Evolutionary conservation across 2,329 filamentous ascomycete species (phyloP).

Genomic region (Xylariaceae sp.): DNA sequence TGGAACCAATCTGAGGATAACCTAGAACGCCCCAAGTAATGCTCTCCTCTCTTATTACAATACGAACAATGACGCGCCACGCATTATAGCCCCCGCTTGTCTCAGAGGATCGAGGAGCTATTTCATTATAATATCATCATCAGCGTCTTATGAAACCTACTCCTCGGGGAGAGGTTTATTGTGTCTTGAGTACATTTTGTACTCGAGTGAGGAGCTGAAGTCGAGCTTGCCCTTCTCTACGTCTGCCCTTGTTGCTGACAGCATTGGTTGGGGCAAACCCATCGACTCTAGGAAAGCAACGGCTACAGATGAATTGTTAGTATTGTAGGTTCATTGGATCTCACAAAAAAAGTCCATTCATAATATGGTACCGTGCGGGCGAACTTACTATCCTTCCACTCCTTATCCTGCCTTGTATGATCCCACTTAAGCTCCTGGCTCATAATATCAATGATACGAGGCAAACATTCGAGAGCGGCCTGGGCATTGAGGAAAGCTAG

Average conservation of each 20-base stretch:
- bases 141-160: slow-evolving; percentile 11
- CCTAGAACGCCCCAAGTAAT: too few species aligned
- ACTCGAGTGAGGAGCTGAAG: slow-evolving; percentile 54
- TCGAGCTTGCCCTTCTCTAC: slow-evolving; percentile 59
- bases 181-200: slow-evolving; percentile 59
- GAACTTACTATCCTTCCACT: slow-evolving; percentile 71
- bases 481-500: slow-evolving; percentile 90
- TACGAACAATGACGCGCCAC: too few species aligned
- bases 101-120: too few species aligned
- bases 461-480: slow-evolving; percentile 80
- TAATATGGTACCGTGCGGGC: not conserved
- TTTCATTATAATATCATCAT: too few species aligned
- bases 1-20: too few species aligned
- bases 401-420: slow-evolving; percentile 63
- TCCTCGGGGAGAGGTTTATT: slow-evolving; percentile 46
- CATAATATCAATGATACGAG: slow-evolving; percentile 86
- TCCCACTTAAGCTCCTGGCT: slow-evolving; percentile 78
- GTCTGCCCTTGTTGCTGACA: slow-evolving; percentile 54
- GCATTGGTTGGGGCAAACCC: slow-evolving; percentile 60
- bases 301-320: slow-evolving; percentile 35
- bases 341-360: not conserved
- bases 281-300: slow-evolving; percentile 60
- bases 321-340: slow-evolving; percentile 1
- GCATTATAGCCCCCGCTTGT: too few species aligned
- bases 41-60: too few species aligned